phyloP scores from a whole-genome alignment of 1,284 basidiomycete species.

The Apiotrichum mycotoxinovorans region DNA sequence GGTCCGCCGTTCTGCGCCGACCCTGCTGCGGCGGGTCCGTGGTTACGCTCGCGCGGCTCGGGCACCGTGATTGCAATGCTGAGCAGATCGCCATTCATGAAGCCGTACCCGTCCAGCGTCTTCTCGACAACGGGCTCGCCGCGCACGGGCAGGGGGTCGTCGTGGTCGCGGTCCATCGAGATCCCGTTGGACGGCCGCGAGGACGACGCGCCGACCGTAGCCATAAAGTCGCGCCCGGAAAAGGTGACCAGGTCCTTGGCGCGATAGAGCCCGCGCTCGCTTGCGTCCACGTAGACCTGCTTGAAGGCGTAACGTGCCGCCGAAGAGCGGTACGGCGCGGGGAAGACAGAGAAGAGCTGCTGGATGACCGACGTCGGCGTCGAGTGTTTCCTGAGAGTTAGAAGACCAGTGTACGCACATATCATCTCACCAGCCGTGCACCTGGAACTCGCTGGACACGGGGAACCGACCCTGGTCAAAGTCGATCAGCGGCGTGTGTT shows the following conservation, averaged over 20 bases:
- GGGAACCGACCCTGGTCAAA: constrained; percentile 43
- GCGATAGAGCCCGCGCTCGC: constrained; percentile 37
- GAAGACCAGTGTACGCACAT: neutral
- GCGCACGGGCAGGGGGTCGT: constrained; percentile 12
- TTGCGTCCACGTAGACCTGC: constrained; percentile 47
- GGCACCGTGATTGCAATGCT: constrained; percentile 35
- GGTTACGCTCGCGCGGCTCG: constrained; percentile 36
- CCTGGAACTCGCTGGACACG: constrained; percentile 36
- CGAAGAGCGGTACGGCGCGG: constrained; percentile 39
- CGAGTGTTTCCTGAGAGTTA: constrained; percentile 33
- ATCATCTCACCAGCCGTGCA: constrained; percentile 40
- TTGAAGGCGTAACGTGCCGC: constrained; percentile 37
- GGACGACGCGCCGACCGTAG: constrained; percentile 1
- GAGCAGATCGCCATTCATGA: constrained; percentile 42
- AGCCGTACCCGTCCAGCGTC: constrained; percentile 42
- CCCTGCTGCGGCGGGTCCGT: neutral
- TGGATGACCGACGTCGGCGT: constrained; percentile 40
- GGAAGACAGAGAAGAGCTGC: constrained; percentile 40
- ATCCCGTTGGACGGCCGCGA: neutral
- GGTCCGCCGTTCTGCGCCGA: neutral
- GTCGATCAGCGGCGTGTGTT: constrained; percentile 39
- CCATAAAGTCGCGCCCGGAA: constrained; percentile 35
- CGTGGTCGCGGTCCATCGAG: constrained; percentile 25
- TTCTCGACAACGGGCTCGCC: constrained; percentile 32
- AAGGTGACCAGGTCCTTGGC: constrained; percentile 37